These are phyloP conservation scores for Phyllostachys edulis DNA, from an alignment of 176 grass and related monocot species.

Conservation along the genomic window DNA sequence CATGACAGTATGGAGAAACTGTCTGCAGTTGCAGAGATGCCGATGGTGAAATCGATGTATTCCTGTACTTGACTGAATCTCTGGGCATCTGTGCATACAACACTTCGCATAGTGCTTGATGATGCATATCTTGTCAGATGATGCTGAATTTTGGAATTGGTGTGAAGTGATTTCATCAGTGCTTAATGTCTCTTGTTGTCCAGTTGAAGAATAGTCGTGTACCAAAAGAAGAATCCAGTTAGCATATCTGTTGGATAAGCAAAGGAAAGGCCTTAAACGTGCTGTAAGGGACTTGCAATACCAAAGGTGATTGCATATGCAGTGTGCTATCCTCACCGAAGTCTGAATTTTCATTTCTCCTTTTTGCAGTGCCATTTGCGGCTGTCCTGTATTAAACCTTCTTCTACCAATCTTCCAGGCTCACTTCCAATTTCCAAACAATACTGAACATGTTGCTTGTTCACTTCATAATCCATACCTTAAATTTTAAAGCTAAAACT, in stretches of 20 bases:
- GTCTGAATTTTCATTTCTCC: neutral
- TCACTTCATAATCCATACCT: neutral
- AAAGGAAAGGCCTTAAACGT: conserved; percentile 4
- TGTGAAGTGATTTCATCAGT: neutral
- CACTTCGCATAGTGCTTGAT: neutral
- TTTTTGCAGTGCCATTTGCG: neutral
- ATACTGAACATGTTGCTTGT: too few species aligned
- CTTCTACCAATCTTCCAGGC: neutral
- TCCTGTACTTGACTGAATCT: neutral
- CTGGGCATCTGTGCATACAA: neutral
- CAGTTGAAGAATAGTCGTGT: neutral
- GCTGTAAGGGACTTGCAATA: neutral
- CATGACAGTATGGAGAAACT: neutral
- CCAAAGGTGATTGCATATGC: neutral
- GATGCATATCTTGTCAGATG: neutral
- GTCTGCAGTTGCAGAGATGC: neutral
- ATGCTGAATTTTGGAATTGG: neutral
- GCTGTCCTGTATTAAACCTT: neutral
- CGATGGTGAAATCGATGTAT: neutral
- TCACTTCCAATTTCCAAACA: neutral
- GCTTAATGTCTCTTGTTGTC: neutral
- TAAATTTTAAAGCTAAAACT: neutral
- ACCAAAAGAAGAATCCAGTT: neutral
- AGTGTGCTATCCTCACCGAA: neutral
- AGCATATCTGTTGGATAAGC: neutral